Conservation (phyloP, 2,329 filamentous ascomycete species). For the Penicillium polonicum region DNA sequence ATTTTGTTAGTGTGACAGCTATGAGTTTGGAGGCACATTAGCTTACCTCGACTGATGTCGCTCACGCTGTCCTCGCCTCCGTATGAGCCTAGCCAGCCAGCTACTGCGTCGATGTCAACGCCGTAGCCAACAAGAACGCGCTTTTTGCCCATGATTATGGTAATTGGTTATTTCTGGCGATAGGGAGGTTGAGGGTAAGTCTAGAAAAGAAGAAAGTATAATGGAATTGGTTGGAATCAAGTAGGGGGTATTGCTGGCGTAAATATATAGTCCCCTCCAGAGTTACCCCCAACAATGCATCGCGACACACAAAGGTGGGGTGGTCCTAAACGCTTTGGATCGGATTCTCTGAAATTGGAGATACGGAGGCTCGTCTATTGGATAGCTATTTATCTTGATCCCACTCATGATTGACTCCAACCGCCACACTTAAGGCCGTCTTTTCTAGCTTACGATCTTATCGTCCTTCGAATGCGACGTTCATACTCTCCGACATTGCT, state of each 20-base stretch:
- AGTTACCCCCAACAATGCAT: not conserved
- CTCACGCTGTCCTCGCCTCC: conserved; percentile 34
- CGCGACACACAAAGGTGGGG: not conserved
- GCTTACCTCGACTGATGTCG: conserved; percentile 32
- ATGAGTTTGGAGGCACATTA: not conserved
- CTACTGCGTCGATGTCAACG: conserved; percentile 36
- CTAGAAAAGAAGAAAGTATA: not conserved
- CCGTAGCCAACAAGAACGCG: conserved; percentile 31
- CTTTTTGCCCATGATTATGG: conserved; percentile 9
- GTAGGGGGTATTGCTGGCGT: not conserved
- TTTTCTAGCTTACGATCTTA: not conserved
- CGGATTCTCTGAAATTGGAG: too few relatives aligned
- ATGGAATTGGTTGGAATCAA: not conserved
- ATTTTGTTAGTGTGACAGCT: not conserved
- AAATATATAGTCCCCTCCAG: not conserved
- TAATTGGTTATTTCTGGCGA: not conserved
- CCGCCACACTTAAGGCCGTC: not conserved
- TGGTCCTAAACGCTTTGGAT: not conserved
- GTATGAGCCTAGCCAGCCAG: conserved; percentile 36
- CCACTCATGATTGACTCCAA: not conserved
- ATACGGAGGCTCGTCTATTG: not conserved
- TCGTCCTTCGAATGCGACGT: not conserved
- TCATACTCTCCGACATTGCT: not conserved
- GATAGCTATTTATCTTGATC: not conserved
- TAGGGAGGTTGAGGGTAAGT: not conserved